Evolutionary conservation across 2,329 filamentous ascomycete species (phyloP), one percentile per base, ranked within the genome.

Genomic region (Talaromyces piceae): DNA sequence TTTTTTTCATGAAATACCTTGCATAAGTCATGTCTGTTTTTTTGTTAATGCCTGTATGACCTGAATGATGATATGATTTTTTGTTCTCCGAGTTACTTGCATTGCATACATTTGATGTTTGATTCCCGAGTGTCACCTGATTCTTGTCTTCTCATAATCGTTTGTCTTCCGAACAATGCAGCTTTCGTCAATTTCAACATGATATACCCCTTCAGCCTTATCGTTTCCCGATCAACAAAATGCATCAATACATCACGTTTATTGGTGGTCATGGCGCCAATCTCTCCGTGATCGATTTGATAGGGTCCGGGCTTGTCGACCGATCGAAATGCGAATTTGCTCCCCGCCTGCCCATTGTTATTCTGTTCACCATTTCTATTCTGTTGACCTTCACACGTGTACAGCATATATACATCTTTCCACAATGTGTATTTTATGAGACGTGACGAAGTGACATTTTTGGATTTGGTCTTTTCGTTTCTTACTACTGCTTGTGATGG

Each of bases 41-140:
- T n/a, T 30, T 4, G 26, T 46, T 54, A 20, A 54, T 50, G 47
- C 47, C 48, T 54, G 51, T 54, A 54, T 47, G 51, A 54, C 51
- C 47, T 23, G 50, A 45, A 54, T 47, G 51, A 54, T 31, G 33
- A 54, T 53, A 47, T 46, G 8, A 23, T 44, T 47, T 37, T 50
- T 8, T 43, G 43, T 7, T 41, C 48, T 20, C 25, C 37, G 48
- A 47, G 16, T 47, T 39, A 49, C 46, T 53, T 53, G 51, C 51
- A 54, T 54, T 50, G 51, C 51, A 47, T 54, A 43, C 33, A 37
- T 11, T 31, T n/a, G n/a, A n/a, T n/a, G n/a, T n/a, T 47, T 46
- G 25, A 28, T 46, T 13, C 44, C 44, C 44, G 9, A 28, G 30
- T 46, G 16, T 26, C 13, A 13, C 28, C 7, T 43, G 33, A n/a